Base-by-base conservation (phyloP, 306 rosid genomes). In the Elaeagnus macrophylla region DNA sequence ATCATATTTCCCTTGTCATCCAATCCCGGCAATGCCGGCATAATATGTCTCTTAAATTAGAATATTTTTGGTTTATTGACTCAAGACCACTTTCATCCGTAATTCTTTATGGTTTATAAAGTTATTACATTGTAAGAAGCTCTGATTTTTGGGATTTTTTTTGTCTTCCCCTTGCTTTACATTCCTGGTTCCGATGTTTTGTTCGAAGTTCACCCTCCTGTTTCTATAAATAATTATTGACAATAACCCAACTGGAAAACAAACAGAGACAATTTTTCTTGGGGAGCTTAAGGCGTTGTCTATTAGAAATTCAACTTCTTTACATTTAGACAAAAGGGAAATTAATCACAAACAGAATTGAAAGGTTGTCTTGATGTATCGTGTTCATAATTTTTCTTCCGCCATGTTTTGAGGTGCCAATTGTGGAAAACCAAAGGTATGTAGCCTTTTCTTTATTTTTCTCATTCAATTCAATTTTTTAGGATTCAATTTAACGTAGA, bases 401-500 rank as follows among this genome's bases (percentile, higher is more conserved):
- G 48, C 59, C 62, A 56, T 67, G 54, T 75, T 52, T 63, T 66
- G 75, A 63, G 53, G 17, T 20, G 57, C 71, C 70, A 18, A 42
- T 56, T 64, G 49, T 25, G 18, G 39, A 46, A 56, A 54, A 41
- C 61, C 59, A 37, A 37, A 14, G 11, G 53, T 64, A 67, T 65
- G 51, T 35, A 40, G 64, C 66, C 43, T 43, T 45, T n/a, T 7
- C 37, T 15, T 54, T 54, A 10, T 15, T 48, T 32, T 10, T 38
- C 65, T 47, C 51, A 47, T 60, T 74, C 56, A 75, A 72, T 62
- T 59, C 40, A 72, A 17, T 20, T 18, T 57, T 52, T 66, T 52
- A 62, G 41, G 54, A 72, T 68, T n/a, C n/a, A n/a, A 66, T 65
- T 62, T 37, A 41, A 56, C 12, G 65, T 53, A 67, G 72, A 76